A percentile compares a stretch with the other conserved stretches of the same genome.
Conservation (phyloP, 2,329 filamentous ascomycete species). For the Talaromyces sp. region DNA sequence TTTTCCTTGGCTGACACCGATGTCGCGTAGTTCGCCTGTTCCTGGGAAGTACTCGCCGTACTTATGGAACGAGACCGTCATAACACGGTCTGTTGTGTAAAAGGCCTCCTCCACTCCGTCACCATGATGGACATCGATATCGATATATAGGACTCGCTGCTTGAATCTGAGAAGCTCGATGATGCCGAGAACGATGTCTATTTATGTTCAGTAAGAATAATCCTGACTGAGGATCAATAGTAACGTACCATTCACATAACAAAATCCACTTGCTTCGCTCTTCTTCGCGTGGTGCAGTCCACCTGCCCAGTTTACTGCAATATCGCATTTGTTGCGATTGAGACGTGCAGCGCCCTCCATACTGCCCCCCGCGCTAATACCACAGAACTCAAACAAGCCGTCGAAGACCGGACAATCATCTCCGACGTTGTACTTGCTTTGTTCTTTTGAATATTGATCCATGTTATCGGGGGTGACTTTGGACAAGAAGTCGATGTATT, state of each 20-base stretch:
- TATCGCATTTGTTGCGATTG: constrained; percentile 62
- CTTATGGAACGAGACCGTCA: constrained; percentile 68
- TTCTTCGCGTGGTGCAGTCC: constrained; percentile 96
- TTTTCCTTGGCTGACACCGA: constrained; percentile 61
- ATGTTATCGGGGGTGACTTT: constrained; percentile 99
- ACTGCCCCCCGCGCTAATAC: constrained; percentile 62
- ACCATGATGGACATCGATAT: constrained; percentile 63
- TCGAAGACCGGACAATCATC: constrained; percentile 62
- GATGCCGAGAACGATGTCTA: constrained; percentile 62
- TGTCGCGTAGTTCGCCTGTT: constrained; percentile 62
- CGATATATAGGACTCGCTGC: constrained; percentile 59
- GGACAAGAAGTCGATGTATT: constrained; percentile 66
- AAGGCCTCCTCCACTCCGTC: constrained; percentile 67
- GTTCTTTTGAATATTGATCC: constrained; percentile 86
- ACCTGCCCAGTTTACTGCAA: constrained; percentile 80
- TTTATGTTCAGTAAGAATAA: constrained; percentile 12
- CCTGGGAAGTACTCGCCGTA: constrained; percentile 69
- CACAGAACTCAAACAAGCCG: constrained; percentile 64
- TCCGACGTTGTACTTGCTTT: constrained; percentile 70
- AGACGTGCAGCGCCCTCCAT: constrained; percentile 66
- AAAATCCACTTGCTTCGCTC: constrained; percentile 90
- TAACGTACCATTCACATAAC: constrained; percentile 76
- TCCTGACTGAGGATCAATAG: not conserved
- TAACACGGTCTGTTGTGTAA: constrained; percentile 65
- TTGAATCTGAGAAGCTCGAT: constrained; percentile 60